Conservation (phyloP, 139 green algal species). For the Deuterostichococcus epilithicus region DNA sequence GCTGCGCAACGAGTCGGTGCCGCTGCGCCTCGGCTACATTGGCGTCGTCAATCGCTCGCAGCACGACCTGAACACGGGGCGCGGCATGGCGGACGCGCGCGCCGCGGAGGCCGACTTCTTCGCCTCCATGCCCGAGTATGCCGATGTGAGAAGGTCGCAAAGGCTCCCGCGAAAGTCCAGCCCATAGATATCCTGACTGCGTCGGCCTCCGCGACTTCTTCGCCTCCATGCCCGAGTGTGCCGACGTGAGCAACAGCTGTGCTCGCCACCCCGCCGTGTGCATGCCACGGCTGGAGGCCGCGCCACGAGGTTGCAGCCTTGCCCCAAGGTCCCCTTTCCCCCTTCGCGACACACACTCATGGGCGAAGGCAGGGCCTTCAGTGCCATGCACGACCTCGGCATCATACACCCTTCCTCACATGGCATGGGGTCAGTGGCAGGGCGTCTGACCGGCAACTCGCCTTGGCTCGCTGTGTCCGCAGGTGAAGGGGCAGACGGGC, state of each 20-base stretch:
- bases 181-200: conserved; percentile 4
- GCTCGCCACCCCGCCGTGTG: no score
- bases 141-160: conserved; percentile 31
- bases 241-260: conserved; percentile 40
- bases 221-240: conserved; percentile 53
- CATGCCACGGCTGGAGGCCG: no score
- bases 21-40: conserved; percentile 81
- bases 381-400: no score
- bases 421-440: no score
- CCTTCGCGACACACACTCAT: no score
- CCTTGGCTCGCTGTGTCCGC: background rate
- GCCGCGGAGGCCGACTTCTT: conserved; percentile 66
- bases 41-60: conserved; percentile 85
- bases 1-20: conserved; percentile 57
- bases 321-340: no score
- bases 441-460: no score
- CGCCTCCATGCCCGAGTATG: conserved; percentile 54
- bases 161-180: background rate
- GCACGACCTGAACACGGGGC: conserved; percentile 76
- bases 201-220: no score
- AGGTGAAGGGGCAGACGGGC: conserved; percentile 52
- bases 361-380: background rate
- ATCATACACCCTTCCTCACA: no score
- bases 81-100: conserved; percentile 33
- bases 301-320: no score